Percentiles rank a stretch among this genome's conserved stretches.
Evolutionary conservation across 2,329 filamentous ascomycete species (phyloP).

Genomic region (Diaporthe sp.): DNA sequence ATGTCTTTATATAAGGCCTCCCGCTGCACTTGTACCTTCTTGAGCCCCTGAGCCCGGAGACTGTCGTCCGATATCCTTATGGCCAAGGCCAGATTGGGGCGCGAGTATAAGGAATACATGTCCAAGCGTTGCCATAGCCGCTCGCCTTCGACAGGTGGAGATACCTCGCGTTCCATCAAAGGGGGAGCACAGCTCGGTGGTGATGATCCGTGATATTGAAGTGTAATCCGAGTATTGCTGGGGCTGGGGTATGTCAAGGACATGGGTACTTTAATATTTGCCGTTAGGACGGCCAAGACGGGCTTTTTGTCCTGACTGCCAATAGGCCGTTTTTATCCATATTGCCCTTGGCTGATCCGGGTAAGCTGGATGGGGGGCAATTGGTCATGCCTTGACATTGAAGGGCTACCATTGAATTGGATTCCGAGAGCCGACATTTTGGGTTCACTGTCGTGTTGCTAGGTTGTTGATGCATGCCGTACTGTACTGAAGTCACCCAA

Average conservation of each 20-base stretch:
- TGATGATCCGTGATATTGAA: slow-evolving; percentile 28
- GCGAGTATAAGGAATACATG: neutral
- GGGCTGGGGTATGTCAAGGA: slow-evolving; percentile 19
- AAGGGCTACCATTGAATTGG: neutral
- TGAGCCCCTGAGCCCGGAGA: slow-evolving; percentile 22
- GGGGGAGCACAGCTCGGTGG: slow-evolving; percentile 7
- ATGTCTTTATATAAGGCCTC: neutral
- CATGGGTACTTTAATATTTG: slow-evolving; percentile 22
- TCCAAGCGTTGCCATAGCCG: neutral
- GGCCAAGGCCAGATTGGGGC: neutral
- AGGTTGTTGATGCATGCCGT: neutral
- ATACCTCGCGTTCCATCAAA: neutral
- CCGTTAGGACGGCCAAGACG: slow-evolving; percentile 15
- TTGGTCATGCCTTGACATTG: neutral
- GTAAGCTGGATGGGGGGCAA: neutral
- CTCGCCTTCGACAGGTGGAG: slow-evolving; percentile 15
- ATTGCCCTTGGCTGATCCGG: slow-evolving; percentile 8
- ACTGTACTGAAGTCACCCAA: neutral
- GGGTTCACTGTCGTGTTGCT: neutral
- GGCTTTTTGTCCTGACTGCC: slow-evolving; percentile 17
- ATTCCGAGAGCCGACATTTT: slow-evolving; percentile 3
- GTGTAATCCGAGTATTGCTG: slow-evolving; percentile 13
- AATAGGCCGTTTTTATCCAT: slow-evolving; percentile 29
- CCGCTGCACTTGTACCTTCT: neutral
- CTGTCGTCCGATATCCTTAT: slow-evolving; percentile 14